Conservation (phyloP, 106 monocot genomes). For the Triglochin maritima region DNA sequence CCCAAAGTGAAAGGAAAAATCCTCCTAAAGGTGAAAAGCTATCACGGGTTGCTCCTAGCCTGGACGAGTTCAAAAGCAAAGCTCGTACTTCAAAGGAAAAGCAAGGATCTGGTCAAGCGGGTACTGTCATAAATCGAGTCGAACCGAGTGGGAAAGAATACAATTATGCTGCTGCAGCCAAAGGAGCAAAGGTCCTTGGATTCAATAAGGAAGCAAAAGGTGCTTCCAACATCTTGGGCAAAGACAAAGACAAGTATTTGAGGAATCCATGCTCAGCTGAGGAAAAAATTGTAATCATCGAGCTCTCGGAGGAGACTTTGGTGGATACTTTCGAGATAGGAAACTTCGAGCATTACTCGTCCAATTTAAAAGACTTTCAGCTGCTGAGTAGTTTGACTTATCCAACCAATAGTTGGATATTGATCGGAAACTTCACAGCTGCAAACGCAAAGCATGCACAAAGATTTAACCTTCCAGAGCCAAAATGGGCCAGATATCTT, state of each 20-base stretch:
- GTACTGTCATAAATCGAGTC: constrained; percentile 42
- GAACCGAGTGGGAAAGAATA: constrained; percentile 81
- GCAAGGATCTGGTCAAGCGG: constrained; percentile 18
- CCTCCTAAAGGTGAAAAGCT: constrained; percentile 29
- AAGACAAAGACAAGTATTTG: constrained; percentile 80
- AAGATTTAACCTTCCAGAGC: constrained; percentile 53
- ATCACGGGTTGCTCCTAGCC: constrained; percentile 29
- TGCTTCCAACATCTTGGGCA: constrained; percentile 71
- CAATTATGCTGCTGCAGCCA: constrained; percentile 70
- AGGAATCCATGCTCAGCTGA: constrained; percentile 89
- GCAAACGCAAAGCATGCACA: constrained; percentile 69
- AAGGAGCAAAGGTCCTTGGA: constrained; percentile 72
- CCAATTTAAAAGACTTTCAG: constrained; percentile 80
- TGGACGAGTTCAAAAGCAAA: constrained; percentile 69
- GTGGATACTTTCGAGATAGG: constrained; percentile 71
- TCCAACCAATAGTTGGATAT: constrained; percentile 71
- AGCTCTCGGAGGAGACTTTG: constrained; percentile 89
- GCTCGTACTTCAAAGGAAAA: constrained; percentile 38
- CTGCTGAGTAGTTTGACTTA: constrained; percentile 55
- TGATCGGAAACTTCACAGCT: constrained; percentile 58
- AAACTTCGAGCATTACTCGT: constrained; percentile 90
- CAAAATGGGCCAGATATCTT: constrained; percentile 83
- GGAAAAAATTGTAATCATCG: constrained; percentile 65
- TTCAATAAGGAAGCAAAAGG: constrained; percentile 94
- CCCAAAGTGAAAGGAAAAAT: neutral